Base-by-base conservation (phyloP, 805 yeast genomes). In the Wickerhamomyces chaumierensis region DNA sequence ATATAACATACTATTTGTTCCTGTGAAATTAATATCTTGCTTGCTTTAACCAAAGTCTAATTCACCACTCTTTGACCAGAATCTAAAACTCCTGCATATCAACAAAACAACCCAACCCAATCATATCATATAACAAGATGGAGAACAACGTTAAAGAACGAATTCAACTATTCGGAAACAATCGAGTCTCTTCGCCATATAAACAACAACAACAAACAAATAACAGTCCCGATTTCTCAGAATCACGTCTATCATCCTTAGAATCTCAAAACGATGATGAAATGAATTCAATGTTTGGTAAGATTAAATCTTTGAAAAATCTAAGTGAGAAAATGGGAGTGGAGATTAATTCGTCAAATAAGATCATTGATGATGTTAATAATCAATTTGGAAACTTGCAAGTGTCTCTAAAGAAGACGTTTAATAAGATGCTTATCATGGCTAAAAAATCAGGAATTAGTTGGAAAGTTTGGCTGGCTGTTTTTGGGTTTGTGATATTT, bases 181-280 rank as follows among this genome's bases (percentile, higher is more conserved):
- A 43, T 33, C 41, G 66, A 31, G 56, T 65, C 1, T 52, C 64
- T 2, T 66, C 73, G 1, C 71, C 75, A 1, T 70, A 68, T 47
- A 65, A 58, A 49, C 52, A n/a, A 38, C 49, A 16, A 38, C 45
- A 12, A 50, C 48, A 19, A 48, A 8, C 29, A 25, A 25, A 11
- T 13, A 25, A 25, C 14, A 25, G 23, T 6, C 35, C 61, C 34
- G 74, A 66, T 50, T 70, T 64, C 51, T 62, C 71, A 13, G 81
- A 76, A 34, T 59, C 74, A 20, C 64, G 69, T 40, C 49, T 78
- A 47, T 69, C 80, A 17, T 75, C 73, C 42, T 53, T 81, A 36
- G 88, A 81, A 53, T 66, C 80, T 3, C 88, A 81, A 51, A 71
- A 71, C 43, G 82, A 75, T 28, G 80, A 75, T 40, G 74, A 77